These are phyloP conservation scores for Salix caprea DNA, from an alignment of 345 rosid species.

Conservation along the genomic window DNA sequence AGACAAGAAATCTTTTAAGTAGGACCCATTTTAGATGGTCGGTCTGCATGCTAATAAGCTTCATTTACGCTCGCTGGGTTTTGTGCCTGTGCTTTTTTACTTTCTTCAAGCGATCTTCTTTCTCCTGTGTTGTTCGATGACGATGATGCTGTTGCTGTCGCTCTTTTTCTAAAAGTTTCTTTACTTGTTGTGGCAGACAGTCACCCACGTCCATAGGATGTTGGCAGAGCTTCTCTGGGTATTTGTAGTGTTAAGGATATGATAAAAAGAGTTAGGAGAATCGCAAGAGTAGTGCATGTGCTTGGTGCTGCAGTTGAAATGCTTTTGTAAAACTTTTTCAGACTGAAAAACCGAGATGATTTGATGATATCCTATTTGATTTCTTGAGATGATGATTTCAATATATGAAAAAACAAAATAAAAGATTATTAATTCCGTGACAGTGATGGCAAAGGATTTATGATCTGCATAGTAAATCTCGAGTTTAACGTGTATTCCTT, in stretches of 20 bases:
- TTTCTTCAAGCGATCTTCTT: neutral
- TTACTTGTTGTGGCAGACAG: neutral
- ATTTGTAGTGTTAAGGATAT: no score
- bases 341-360: no score
- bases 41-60: neutral
- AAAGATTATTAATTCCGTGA: no score
- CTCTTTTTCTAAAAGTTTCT: neutral
- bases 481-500: rapidly evolving
- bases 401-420: no score
- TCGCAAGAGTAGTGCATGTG: no score
- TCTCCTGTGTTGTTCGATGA: neutral
- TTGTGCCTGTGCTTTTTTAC: neutral
- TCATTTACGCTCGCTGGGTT: neutral
- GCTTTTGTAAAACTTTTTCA: no score
- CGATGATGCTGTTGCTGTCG: neutral
- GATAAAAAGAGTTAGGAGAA: no score
- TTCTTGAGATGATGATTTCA: no score
- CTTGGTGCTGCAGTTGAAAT: no score
- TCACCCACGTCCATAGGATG: neutral
- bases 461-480: no score
- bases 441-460: no score
- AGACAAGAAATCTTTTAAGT: neutral
- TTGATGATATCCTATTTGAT: no score
- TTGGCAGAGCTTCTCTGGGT: neutral
- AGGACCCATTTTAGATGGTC: neutral